phyloP scores from a whole-genome alignment of 1,284 basidiomycete genomes.

The Crocinoboletus sp. region DNA sequence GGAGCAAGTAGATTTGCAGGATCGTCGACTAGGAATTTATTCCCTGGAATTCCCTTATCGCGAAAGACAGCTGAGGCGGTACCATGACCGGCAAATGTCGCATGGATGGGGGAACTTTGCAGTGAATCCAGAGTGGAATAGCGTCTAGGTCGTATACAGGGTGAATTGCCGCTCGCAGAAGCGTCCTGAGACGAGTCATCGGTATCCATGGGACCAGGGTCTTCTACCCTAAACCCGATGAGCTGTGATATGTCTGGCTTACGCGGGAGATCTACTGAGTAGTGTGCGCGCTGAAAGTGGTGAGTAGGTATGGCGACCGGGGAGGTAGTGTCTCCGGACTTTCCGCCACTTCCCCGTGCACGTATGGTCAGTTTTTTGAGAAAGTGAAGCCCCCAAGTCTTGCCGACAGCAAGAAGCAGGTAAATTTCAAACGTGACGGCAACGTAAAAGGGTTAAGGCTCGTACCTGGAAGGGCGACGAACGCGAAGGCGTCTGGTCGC shows the following conservation, averaged over 20 bases:
- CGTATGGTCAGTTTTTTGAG: conserved; percentile 38
- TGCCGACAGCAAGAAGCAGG: conserved; percentile 2
- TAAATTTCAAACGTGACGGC: conserved; percentile 16
- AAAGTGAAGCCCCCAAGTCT: conserved; percentile 39
- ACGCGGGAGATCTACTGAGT: conserved; percentile 31
- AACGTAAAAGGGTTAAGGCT: not conserved
- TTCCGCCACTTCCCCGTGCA: conserved; percentile 14
- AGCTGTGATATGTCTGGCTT: conserved; percentile 46
- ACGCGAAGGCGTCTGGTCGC: conserved; percentile 25
- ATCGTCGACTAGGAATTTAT: not conserved
- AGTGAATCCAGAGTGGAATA: conserved; percentile 24
- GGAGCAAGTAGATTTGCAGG: conserved; percentile 14
- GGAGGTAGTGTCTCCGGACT: conserved; percentile 21
- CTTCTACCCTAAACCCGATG: conserved; percentile 32
- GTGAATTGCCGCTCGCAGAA: conserved; percentile 25
- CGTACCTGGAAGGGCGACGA: conserved; percentile 32
- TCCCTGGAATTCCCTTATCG: conserved; percentile 3
- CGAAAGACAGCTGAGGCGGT: conserved; percentile 10
- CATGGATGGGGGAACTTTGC: conserved; percentile 5
- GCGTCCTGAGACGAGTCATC: conserved; percentile 34
- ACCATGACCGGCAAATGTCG: conserved; percentile 14
- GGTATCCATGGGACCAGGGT: conserved; percentile 28
- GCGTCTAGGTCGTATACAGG: conserved; percentile 17
- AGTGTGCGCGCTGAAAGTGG: conserved; percentile 26
- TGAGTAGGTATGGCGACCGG: conserved; percentile 17